Evolutionary conservation across 2,329 filamentous ascomycete species (phyloP).

Genomic region (Alternaria viburni): DNA sequence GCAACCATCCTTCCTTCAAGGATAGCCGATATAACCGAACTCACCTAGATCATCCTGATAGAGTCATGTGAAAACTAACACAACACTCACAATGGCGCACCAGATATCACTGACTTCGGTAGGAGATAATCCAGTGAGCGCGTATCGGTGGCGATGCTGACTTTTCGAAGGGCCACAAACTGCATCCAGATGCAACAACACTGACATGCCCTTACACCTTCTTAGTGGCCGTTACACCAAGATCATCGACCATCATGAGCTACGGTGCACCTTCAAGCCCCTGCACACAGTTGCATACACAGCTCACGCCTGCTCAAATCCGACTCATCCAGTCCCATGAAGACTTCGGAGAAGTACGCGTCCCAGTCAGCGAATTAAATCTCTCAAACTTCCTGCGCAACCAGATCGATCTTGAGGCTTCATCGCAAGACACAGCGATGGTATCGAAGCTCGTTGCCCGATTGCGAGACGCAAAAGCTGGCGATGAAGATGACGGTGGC

Average conservation of each 20-base stretch:
- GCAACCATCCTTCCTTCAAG: not conserved
- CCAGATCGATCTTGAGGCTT: not conserved
- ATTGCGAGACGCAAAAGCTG: not conserved
- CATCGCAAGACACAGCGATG: not conserved
- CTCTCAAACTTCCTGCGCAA: not conserved
- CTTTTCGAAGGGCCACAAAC: not conserved
- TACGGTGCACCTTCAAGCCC: not conserved
- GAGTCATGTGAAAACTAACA: not conserved
- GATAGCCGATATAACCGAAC: not conserved
- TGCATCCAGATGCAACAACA: not conserved
- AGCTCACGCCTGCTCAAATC: not conserved
- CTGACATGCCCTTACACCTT: not conserved
- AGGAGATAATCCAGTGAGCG: not conserved
- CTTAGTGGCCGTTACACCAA: not conserved
- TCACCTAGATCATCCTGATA: not conserved
- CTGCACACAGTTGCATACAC: not conserved
- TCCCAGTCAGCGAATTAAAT: not conserved
- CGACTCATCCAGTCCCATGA: not conserved
- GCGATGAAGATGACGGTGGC: not conserved
- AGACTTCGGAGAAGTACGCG: not conserved
- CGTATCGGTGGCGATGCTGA: not conserved
- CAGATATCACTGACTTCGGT: not conserved
- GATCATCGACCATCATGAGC: not conserved
- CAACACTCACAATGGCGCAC: not conserved
- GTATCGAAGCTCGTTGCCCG: not conserved